Conservation (phyloP, 805 yeast species). For the fission yeast (Schizosaccharomyces pombe) region DNA sequence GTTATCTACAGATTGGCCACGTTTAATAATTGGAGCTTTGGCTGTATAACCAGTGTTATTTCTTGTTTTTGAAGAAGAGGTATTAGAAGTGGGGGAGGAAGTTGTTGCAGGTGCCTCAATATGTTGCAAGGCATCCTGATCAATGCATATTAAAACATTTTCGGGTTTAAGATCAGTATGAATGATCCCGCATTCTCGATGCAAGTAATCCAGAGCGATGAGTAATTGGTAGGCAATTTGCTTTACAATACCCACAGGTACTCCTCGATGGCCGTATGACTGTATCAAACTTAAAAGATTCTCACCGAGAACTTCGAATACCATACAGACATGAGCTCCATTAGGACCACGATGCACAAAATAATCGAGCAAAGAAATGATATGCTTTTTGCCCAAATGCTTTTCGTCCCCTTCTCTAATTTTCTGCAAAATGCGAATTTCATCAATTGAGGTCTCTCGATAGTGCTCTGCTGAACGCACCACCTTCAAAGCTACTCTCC, state of each 20-base stretch:
- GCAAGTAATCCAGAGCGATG: conserved; percentile 47
- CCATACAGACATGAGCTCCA: conserved; percentile 90
- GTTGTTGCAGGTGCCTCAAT: neutral
- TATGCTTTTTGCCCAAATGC: conserved; percentile 64
- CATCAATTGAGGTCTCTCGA: conserved; percentile 86
- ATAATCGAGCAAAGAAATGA: conserved; percentile 58
- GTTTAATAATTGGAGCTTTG: no score
- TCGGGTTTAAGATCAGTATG: conserved; percentile 59
- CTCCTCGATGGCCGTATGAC: conserved; percentile 51
- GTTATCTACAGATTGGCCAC: no score
- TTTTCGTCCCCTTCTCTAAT: conserved; percentile 34
- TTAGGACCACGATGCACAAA: conserved; percentile 75
- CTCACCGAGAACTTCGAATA: conserved; percentile 90
- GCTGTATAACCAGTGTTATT: no score
- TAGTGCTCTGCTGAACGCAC: conserved; percentile 79
- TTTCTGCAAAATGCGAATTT: conserved; percentile 52
- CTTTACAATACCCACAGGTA: conserved; percentile 55
- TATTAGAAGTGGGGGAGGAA: no score
- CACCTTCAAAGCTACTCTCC: conserved; percentile 82
- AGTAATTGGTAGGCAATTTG: conserved; percentile 61
- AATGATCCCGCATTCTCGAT: conserved; percentile 48
- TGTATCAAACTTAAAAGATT: conserved; percentile 65
- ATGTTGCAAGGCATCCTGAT: conserved; percentile 25
- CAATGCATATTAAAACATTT: conserved; percentile 55
- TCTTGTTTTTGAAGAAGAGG: no score